Evolutionary conservation across 208 protist genomes (phyloP), one percentile per base, ranked within the genome.

Genomic region (Trypanosoma cruzi): DNA sequence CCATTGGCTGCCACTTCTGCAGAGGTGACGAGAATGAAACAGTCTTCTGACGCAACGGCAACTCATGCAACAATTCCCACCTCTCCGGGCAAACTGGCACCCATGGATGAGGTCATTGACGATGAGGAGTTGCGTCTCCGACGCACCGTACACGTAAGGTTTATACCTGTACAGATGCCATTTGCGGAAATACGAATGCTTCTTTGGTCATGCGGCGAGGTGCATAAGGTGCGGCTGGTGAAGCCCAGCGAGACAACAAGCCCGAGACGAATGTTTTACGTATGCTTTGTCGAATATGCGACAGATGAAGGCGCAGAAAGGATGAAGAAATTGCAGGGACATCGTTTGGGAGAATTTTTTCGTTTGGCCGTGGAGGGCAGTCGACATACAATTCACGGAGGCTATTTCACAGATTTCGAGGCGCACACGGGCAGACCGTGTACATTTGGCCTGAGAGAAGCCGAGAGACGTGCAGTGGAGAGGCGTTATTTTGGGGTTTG

Each of bases 201-300:
- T 8, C 71, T 86, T 1, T 71, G 68, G 53, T 54, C 52, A 8
- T 77, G 63, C 62, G 81, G 77, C 26, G 68, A 71, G 48, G 64
- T 86, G 31, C 54, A 67, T 49, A 77, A 76, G 37, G 81, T 86
- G 42, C 76, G 81, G n/a, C 32, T 83, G 37, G 62, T 79, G 16
- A 60, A 70, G 22, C 80, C 75, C 1, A 42, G 57, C 31, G 31
- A 24, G 14, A 66, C 64, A 22, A n/a, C 62, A 34, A 69, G 70
- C 48, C 71, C 71, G 4, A 22, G 57, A 28, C 28, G 56, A n/a
- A 66, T 56, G 40, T 87, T 81, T 75, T 76, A 64, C 54, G 59
- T 83, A 28, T 66, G 68, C 50, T 84, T 87, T 61, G 82, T 81
- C 13, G 82, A 87, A 72, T 87, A 81, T 59, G 68, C 69, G 1